Conservation (phyloP, 495 filamentous ascomycete species). For the Cercophora newfieldiana region DNA sequence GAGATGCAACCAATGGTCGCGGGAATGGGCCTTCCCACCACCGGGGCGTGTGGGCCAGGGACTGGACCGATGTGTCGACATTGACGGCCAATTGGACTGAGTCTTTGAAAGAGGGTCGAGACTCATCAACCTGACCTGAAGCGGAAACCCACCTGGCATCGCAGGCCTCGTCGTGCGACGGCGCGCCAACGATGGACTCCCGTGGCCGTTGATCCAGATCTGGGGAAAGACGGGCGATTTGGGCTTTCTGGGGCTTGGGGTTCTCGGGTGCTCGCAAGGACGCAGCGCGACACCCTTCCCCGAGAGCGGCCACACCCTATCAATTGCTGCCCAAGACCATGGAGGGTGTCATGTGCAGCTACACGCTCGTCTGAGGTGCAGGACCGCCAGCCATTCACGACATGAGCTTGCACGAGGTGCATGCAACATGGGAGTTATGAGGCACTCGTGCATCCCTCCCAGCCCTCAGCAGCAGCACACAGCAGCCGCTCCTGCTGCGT, state of each 20-base stretch:
- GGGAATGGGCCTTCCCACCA: slow-evolving; percentile 29
- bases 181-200: not conserved
- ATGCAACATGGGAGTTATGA: slow-evolving; percentile 24
- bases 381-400: slow-evolving; percentile 31
- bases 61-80: slow-evolving; percentile 1
- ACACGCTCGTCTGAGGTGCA: slow-evolving; percentile 34
- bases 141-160: slow-evolving; percentile 16
- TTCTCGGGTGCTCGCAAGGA: slow-evolving; percentile 6
- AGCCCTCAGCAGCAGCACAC: not conserved
- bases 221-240: slow-evolving; percentile 1
- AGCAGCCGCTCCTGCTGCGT: not conserved
- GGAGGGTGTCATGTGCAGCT: slow-evolving; percentile 41
- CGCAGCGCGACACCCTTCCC: slow-evolving; percentile 19
- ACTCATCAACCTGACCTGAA: slow-evolving; percentile 20
- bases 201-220: slow-evolving; percentile 3
- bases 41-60: slow-evolving; percentile 14
- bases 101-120: slow-evolving; percentile 20
- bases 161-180: slow-evolving; percentile 17
- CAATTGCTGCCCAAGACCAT: slow-evolving; percentile 27
- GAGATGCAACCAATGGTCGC: slow-evolving; percentile 35
- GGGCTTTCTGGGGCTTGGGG: not conserved
- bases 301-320: slow-evolving; percentile 32
- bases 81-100: slow-evolving; percentile 28
- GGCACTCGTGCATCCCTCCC: slow-evolving; percentile 24
- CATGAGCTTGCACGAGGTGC: slow-evolving; percentile 21